Evolutionary conservation across 805 yeast genomes (phyloP), one percentile per base, ranked within the genome.

Genomic region (Lipomyces anomalus): DNA sequence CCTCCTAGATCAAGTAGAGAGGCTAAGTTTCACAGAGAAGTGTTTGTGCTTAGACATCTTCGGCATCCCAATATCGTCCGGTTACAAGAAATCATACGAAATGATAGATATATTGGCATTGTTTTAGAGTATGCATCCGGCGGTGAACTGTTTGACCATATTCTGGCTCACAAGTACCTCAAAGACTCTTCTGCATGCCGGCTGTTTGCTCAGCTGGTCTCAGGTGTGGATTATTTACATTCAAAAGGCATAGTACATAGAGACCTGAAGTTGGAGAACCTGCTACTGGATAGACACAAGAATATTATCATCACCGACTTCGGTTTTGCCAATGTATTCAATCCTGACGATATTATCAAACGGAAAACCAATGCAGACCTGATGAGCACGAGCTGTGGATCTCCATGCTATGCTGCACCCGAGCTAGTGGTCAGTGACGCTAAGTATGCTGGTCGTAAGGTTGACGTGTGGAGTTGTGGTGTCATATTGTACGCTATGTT

Each of bases 371-470:
- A 38, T 6, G 53, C 61, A 54, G 95, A 87, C 62, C 68, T 86
- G 37, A 92, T 90, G 97, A 81, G 80, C 61, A 90, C 97, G 1
- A 79, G 89, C 30, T 90, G 98, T 65, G 98, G 98, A 1, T 86
- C 95, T 2, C 98, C 98, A 1, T 90, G 98, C 64, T 90, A 90
- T 65, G 98, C 98, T 0, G 98, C 98, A 1, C 98, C 98, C 0
- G 98, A 92, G 63, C 69, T 92, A 47, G 98, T 92, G 2, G 82
- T 88, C 24, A 82, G 90, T 9, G 85, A 80, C 52, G 76, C 80
- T 43, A 88, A 95, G 13, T 92, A 92, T 62, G 87, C 84, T 56
- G 97, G 95, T 20, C 76, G 87, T 51, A 88, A 87, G 65, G 97
- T 87, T 26, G 98, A 92, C 66, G 83, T 89, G 35, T 92, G 98